These are phyloP conservation scores for Calvatia gigantea DNA, from an alignment of 768 basidiomycete genomes.

Conservation along the genomic window DNA sequence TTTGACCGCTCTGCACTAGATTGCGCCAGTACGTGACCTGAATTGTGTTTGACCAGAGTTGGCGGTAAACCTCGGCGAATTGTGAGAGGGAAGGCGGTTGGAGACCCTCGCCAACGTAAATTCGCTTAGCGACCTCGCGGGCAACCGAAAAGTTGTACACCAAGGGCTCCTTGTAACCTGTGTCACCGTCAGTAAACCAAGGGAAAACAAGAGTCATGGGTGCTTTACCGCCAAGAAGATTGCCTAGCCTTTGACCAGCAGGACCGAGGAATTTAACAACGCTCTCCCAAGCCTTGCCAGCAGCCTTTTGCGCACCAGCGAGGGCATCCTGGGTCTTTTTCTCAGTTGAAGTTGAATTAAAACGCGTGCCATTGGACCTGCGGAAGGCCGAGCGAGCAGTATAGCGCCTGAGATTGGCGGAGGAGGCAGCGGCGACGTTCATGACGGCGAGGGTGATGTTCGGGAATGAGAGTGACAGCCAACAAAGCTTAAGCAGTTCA, in stretches of 20 bases:
- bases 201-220: background rate
- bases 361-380: slow-evolving; percentile 29
- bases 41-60: slow-evolving; percentile 59
- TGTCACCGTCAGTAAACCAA: background rate
- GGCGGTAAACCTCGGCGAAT: slow-evolving; percentile 56
- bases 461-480: background rate
- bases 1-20: slow-evolving; percentile 58
- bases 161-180: slow-evolving; percentile 74
- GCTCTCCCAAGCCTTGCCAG: slow-evolving; percentile 48
- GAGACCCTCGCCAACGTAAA: slow-evolving; percentile 70
- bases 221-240: slow-evolving; percentile 49
- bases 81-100: slow-evolving; percentile 62
- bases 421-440: slow-evolving; percentile 23
- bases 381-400: slow-evolving; percentile 27
- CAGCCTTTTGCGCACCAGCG: slow-evolving; percentile 52
- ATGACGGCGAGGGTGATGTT: slow-evolving; percentile 21
- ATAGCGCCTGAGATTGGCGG: slow-evolving; percentile 25
- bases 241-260: slow-evolving; percentile 48
- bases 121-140: slow-evolving; percentile 70
- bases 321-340: slow-evolving; percentile 73
- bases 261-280: slow-evolving; percentile 46
- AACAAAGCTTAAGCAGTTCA: background rate
- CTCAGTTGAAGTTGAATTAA: slow-evolving; percentile 42
- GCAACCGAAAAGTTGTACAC: slow-evolving; percentile 76
- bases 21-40: slow-evolving; percentile 61